Conservation (phyloP, 2,329 filamentous ascomycete genomes). For the Pyrenophora tritici-repentis region DNA sequence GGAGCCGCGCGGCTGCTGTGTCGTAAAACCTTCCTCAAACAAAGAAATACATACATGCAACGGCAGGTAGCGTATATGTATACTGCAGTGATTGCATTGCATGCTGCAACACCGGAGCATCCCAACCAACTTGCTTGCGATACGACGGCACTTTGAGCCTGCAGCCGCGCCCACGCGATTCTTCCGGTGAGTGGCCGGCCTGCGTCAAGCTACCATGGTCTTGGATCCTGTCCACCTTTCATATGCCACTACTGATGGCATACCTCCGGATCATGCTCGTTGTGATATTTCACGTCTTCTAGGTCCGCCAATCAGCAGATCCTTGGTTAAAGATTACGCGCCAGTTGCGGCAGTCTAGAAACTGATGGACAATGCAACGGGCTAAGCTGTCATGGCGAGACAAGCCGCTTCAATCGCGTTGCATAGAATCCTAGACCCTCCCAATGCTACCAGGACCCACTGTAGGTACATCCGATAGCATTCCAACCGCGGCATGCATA, state of each 20-base stretch:
- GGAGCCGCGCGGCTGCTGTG: slow-evolving; percentile 18
- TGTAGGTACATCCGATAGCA: neutral
- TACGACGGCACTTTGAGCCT: too few relatives aligned
- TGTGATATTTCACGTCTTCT: too few relatives aligned
- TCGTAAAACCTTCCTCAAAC: slow-evolving; percentile 6
- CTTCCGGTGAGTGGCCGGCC: neutral
- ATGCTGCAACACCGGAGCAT: slow-evolving; percentile 6
- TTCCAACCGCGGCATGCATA: neutral
- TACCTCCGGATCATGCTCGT: too few relatives aligned
- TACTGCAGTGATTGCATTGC: slow-evolving; percentile 9
- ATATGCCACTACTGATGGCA: too few relatives aligned
- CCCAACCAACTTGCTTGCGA: neutral
- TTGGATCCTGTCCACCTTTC: too few relatives aligned
- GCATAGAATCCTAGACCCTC: slow-evolving; percentile 3
- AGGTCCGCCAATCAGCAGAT: neutral
- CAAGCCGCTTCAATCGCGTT: neutral
- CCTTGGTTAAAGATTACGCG: neutral
- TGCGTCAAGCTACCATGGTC: too few relatives aligned
- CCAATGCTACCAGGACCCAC: neutral
- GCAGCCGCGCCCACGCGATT: neutral
- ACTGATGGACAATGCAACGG: neutral
- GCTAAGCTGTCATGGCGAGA: neutral
- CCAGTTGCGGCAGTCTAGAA: neutral
- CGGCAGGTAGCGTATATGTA: neutral
- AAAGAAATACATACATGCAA: too few relatives aligned